These are phyloP conservation scores for Neotropicomus parvogracilis DNA, from an alignment of 1,284 basidiomycete species.

Conservation along the genomic window DNA sequence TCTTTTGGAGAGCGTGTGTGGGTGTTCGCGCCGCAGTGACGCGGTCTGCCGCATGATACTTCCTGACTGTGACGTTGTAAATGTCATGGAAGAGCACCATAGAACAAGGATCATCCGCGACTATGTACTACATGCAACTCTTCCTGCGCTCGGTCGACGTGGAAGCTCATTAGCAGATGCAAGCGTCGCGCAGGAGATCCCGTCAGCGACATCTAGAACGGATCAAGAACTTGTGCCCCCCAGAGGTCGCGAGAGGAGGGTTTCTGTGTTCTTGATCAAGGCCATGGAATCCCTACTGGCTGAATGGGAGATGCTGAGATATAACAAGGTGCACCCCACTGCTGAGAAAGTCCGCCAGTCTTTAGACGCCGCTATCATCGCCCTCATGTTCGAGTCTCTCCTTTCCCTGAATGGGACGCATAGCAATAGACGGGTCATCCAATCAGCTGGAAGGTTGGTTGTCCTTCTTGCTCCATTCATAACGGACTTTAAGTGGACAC, in stretches of 20 bases:
- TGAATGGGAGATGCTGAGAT: slow-evolving; percentile 47
- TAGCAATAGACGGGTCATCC: slow-evolving; percentile 56
- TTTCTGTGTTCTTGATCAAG: slow-evolving; percentile 63
- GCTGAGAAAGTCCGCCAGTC: slow-evolving; percentile 62
- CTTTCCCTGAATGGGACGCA: slow-evolving; percentile 62
- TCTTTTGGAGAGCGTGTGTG: slow-evolving; percentile 62
- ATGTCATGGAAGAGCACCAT: slow-evolving; percentile 56
- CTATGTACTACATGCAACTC: slow-evolving; percentile 61
- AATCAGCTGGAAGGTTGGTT: slow-evolving; percentile 58
- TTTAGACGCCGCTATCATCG: slow-evolving; percentile 64
- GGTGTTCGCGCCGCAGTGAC: slow-evolving; percentile 45
- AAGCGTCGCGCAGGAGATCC: slow-evolving; percentile 5
- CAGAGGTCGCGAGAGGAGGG: slow-evolving; percentile 55
- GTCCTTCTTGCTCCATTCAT: slow-evolving; percentile 42
- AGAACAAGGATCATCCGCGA: slow-evolving; percentile 60
- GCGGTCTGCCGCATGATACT: slow-evolving; percentile 49
- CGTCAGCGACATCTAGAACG: slow-evolving; percentile 5
- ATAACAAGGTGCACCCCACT: slow-evolving; percentile 39
- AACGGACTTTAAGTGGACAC: slow-evolving; percentile 49
- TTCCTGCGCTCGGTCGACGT: slow-evolving; percentile 44
- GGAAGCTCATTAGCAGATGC: background rate
- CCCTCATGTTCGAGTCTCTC: slow-evolving; percentile 65
- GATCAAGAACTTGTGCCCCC: slow-evolving; percentile 41
- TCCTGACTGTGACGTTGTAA: slow-evolving; percentile 64
- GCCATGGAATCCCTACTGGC: slow-evolving; percentile 48